Evolutionary conservation across 805 yeast species (phyloP).

Genomic region (Candida pini): DNA sequence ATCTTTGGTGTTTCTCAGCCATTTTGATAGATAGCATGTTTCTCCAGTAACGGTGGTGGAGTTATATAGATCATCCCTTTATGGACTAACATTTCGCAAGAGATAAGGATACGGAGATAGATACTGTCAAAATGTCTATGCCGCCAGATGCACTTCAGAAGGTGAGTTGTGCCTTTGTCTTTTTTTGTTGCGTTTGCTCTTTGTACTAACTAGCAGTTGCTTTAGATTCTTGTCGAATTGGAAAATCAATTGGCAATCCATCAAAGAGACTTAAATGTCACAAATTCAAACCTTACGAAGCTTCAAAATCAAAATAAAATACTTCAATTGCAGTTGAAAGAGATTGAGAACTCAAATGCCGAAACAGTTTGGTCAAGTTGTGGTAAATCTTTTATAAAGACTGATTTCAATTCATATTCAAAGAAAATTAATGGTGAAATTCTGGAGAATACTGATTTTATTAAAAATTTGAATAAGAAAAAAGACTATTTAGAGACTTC

Average conservation of each 20-base stretch:
- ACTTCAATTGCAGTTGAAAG: conserved; percentile 50
- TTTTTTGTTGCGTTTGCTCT: too few relatives aligned
- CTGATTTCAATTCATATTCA: conserved; percentile 41
- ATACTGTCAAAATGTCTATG: too few relatives aligned
- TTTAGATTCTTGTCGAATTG: conserved; percentile 61
- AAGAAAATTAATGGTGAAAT: conserved; percentile 46
- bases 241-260: conserved; percentile 56
- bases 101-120: too few relatives aligned
- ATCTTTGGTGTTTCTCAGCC: too few relatives aligned
- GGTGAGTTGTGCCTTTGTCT: too few relatives aligned
- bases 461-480: conserved; percentile 60
- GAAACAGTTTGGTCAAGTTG: conserved; percentile 76
- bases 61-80: too few relatives aligned
- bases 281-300: conserved; percentile 45
- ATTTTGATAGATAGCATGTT: too few relatives aligned
- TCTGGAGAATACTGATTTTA: conserved; percentile 48
- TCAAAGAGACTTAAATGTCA: conserved; percentile 53
- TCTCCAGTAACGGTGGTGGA: too few relatives aligned
- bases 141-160: too few relatives aligned
- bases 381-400: conserved; percentile 66
- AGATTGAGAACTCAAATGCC: conserved; percentile 40
- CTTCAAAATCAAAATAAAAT: conserved; percentile 46
- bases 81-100: too few relatives aligned
- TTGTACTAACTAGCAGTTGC: too few relatives aligned
- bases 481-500: conserved; percentile 70